These are phyloP conservation scores for Lodderomyces beijingensis DNA, from an alignment of 1,139 yeast genomes.

Conservation along the genomic window DNA sequence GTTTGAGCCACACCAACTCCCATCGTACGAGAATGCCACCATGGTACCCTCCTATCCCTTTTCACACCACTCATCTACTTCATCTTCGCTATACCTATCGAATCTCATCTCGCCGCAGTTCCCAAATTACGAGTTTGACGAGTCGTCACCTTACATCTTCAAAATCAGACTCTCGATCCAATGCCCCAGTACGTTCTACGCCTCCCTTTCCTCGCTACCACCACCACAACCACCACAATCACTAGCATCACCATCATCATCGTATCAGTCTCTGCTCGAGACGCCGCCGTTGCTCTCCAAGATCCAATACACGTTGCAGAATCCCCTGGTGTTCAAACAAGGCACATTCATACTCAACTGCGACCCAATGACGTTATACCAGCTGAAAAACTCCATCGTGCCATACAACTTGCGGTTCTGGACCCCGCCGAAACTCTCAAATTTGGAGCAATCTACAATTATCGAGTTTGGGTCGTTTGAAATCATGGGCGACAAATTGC, in stretches of 20 bases:
- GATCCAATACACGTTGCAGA: conserved; percentile 5
- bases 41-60: background rate
- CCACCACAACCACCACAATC: background rate
- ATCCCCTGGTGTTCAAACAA: background rate
- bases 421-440: conserved; percentile 30
- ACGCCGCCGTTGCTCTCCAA: conserved; percentile 3
- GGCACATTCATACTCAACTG: conserved; percentile 25
- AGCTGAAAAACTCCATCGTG: conserved; percentile 25
- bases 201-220: background rate
- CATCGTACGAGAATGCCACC: background rate
- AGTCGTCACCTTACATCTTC: conserved; percentile 9
- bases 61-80: no score
- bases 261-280: background rate
- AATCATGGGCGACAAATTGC: conserved; percentile 9
- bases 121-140: conserved; percentile 9
- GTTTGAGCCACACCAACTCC: background rate
- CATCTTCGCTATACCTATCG: no score
- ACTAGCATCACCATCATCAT: background rate
- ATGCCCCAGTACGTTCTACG: background rate
- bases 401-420: conserved; percentile 37
- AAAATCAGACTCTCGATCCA: conserved; percentile 5
- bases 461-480: conserved; percentile 18
- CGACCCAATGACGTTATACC: conserved; percentile 26
- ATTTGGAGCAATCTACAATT: conserved; percentile 3
- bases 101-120: conserved; percentile 5